These are phyloP conservation scores for Huntiella omanensis DNA, from an alignment of 2,329 filamentous ascomycete genomes.

Conservation along the genomic window DNA sequence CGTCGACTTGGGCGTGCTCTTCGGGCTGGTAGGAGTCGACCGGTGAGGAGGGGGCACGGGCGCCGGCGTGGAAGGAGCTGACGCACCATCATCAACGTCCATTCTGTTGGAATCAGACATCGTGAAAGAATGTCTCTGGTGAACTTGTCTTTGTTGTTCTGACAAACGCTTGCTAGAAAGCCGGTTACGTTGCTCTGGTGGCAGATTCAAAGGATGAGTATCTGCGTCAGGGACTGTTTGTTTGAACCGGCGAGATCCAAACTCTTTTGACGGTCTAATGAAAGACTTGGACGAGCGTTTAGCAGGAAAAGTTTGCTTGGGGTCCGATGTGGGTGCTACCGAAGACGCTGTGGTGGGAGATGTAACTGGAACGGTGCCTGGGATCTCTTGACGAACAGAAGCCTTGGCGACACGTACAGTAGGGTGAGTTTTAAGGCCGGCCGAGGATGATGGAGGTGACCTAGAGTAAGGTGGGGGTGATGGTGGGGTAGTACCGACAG, in stretches of 20 bases:
- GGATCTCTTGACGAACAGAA: constrained; percentile 2
- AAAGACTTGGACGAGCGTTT: constrained; percentile 19
- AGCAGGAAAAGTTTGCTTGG: neutral
- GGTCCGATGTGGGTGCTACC: constrained; percentile 1
- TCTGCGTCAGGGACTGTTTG: constrained; percentile 34
- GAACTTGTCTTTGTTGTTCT: constrained; percentile 4
- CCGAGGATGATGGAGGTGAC: constrained; percentile 5
- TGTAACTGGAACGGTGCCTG: neutral
- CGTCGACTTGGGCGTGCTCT: constrained; percentile 34
- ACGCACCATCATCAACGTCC: constrained; percentile 54
- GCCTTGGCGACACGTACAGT: constrained; percentile 5
- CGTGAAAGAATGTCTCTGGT: constrained; percentile 15
- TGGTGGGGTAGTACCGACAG: neutral
- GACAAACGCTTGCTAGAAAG: constrained; percentile 27
- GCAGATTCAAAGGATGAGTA: constrained; percentile 76
- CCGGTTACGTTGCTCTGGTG: constrained; percentile 70
- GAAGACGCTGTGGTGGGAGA: constrained; percentile 2
- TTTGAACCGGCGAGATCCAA: constrained; percentile 31
- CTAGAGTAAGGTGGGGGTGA: constrained; percentile 9
- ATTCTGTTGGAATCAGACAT: constrained; percentile 48
- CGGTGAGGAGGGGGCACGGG: constrained; percentile 57
- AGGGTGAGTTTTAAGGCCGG: constrained; percentile 3
- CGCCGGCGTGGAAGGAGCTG: constrained; percentile 21
- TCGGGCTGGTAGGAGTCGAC: constrained; percentile 29
- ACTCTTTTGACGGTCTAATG: constrained; percentile 29